These are phyloP conservation scores for Chaetomium strumarium DNA, from an alignment of 2,329 filamentous ascomycete species.

Conservation along the genomic window DNA sequence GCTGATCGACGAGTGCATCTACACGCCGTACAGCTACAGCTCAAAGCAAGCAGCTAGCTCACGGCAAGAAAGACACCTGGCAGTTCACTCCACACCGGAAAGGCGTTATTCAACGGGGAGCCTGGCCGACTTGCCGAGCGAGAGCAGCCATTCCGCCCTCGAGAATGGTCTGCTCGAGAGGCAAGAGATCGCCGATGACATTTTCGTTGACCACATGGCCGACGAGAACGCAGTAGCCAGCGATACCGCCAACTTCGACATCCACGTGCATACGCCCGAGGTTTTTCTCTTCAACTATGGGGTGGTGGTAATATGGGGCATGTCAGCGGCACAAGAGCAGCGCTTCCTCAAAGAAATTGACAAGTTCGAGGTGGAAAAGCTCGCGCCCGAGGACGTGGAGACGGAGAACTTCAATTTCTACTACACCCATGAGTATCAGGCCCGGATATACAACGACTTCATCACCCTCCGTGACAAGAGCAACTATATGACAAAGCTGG, in stretches of 20 bases:
- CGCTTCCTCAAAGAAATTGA: constrained; percentile 88
- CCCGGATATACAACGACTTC: constrained; percentile 98
- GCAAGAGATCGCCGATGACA: constrained; percentile 30
- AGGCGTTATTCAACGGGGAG: constrained; percentile 71
- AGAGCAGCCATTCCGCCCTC: constrained; percentile 19
- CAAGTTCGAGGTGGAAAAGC: constrained; percentile 89
- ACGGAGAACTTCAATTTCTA: constrained; percentile 99
- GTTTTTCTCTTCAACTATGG: constrained; percentile 97
- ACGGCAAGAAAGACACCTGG: constrained; percentile 23
- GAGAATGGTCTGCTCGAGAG: constrained; percentile 22
- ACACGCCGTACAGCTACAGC: constrained; percentile 83
- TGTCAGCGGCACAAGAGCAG: constrained; percentile 84
- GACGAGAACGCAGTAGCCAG: constrained; percentile 34
- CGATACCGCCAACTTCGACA: constrained; percentile 68
- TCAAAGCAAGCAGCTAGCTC: constrained; percentile 36
- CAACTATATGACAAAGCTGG: constrained; percentile 97
- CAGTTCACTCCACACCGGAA: constrained; percentile 42
- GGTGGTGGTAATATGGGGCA: constrained; percentile 97
- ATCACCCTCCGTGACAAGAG: constrained; percentile 89
- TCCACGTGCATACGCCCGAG: constrained; percentile 82
- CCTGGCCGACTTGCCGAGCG: constrained; percentile 54
- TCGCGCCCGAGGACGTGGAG: constrained; percentile 83
- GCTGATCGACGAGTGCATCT: constrained; percentile 95
- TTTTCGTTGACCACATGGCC: constrained; percentile 22
- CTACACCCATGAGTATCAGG: constrained; percentile 96